Percentiles rank a stretch among this genome's conserved stretches.
Evolutionary conservation across 129 eudicot species (phyloP).

Genomic region (Flaveria trinervia): DNA sequence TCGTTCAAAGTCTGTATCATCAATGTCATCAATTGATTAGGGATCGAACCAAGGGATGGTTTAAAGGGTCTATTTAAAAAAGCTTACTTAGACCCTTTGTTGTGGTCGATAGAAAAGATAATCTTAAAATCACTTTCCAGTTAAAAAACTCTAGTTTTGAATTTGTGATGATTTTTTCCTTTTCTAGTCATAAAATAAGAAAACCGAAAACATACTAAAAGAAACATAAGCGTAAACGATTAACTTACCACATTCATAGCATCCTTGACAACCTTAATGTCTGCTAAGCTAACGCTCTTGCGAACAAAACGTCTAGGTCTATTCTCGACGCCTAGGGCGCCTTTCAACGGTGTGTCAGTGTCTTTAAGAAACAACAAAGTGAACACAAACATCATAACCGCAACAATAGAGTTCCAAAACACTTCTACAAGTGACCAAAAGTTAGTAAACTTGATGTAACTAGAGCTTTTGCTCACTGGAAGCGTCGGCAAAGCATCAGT

Average conservation of each 20-base stretch:
- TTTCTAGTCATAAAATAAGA: too few species aligned
- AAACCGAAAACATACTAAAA: too few species aligned
- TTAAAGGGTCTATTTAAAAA: too few species aligned
- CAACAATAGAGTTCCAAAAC: constrained; percentile 44
- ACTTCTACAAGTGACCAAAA: constrained; percentile 33
- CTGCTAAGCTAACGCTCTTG: constrained; percentile 39
- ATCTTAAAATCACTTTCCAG: too few species aligned
- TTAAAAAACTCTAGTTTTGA: too few species aligned
- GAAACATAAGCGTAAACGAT: background rate
- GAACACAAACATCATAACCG: constrained; percentile 35
- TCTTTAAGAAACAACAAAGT: constrained; percentile 51
- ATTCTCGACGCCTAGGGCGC: constrained; percentile 35
- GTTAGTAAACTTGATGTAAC: constrained; percentile 32
- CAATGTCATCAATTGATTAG: background rate
- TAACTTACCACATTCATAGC: constrained; percentile 45
- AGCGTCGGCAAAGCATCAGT: constrained; percentile 32
- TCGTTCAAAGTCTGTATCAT: constrained; percentile 46
- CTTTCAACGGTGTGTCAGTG: constrained; percentile 48
- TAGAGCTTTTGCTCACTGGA: constrained; percentile 28
- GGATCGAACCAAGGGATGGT: too few species aligned
- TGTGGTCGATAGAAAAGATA: too few species aligned
- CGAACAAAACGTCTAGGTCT: constrained; percentile 46
- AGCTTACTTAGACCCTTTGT: too few species aligned
- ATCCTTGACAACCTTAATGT: constrained; percentile 47
- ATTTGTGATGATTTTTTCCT: too few species aligned